Conservation (phyloP, 371 early-diverging fungal genomes). For the Apophysomyces variabilis region DNA sequence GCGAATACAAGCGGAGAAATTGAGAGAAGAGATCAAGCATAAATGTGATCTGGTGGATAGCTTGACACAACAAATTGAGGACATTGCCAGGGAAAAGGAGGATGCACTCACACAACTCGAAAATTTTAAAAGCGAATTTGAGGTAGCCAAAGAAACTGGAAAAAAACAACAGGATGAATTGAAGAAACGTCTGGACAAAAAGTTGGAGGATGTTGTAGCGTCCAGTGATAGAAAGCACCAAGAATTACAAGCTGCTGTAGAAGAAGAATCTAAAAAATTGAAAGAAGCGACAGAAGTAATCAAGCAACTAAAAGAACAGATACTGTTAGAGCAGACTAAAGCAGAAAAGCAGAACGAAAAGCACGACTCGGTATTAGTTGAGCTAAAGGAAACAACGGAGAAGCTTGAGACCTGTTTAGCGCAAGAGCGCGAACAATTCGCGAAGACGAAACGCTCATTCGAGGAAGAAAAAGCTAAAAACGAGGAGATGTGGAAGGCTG, state of each 20-base stretch:
- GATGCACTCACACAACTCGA: background rate
- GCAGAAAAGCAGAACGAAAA: background rate
- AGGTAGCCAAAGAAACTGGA: background rate
- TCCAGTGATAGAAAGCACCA: constrained; percentile 6
- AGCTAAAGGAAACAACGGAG: background rate
- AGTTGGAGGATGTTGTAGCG: background rate
- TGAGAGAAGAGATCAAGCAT: background rate
- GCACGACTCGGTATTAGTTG: background rate
- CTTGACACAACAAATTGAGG: background rate
- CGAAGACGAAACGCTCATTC: background rate
- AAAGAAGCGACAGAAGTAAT: background rate
- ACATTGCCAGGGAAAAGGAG: background rate
- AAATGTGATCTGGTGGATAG: background rate
- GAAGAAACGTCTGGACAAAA: constrained; percentile 6
- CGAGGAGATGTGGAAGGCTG: background rate
- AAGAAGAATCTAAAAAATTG: constrained; percentile 10
- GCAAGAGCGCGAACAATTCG: background rate
- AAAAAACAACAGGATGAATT: background rate
- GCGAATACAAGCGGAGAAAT: background rate
- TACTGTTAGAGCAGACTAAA: constrained; percentile 13
- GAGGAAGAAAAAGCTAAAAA: constrained; percentile 1
- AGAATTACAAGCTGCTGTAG: background rate
- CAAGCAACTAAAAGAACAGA: constrained; percentile 14
- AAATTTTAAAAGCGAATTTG: background rate
- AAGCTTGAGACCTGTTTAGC: background rate